Base-by-base conservation (phyloP, 306 rosid species). In the Gynostemma pentaphyllum region DNA sequence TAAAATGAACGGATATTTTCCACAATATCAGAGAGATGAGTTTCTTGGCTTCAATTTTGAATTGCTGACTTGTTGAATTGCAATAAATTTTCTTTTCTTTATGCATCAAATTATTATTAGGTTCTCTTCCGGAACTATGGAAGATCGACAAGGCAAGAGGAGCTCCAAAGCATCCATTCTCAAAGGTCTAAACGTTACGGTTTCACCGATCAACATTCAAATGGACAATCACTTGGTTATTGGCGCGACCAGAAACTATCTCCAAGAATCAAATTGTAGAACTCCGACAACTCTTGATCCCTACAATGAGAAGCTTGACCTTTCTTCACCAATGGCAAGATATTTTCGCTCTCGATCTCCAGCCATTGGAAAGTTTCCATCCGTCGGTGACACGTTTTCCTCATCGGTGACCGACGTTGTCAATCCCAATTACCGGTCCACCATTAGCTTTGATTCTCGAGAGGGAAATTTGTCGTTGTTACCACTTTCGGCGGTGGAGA, bases 401-500 rank as follows among this genome's bases (percentile, higher is more conserved):
- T 8, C 68, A 18, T 28, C 56, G 54, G 54, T 29, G 12, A 5
- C 50, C 14, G 44, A 64, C 41, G 68, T 27, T 34, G 26, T 18
- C 41, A 28, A 49, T 29, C 27, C 56, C 41, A 64, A 30, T 24
- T 45, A 64, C 68, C 26, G 68, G 13, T 45, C 68, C 44, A n/a
- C 50, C 1, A 32, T 67, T 52, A 52, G 62, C 46, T 67, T 67
- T 6, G 51, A 62, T 11, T 23, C 62, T 37, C 50, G 71, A 19
- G 51, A 51, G 21, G 32, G 23, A 68, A 62, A 62, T 24, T 63
- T 72, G 45, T 52, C 82, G 1, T 49, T 68, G 24, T 73, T 81
- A 32, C 84, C 92, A 50, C 77, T 82, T 21, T 78, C 88, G 29
- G 50, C 82, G 0, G 28, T 82, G 5, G 92, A 82, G 70, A 85